Evolutionary conservation across 2,329 filamentous ascomycete species (phyloP).

Genomic region (Monosporascus sp.): DNA sequence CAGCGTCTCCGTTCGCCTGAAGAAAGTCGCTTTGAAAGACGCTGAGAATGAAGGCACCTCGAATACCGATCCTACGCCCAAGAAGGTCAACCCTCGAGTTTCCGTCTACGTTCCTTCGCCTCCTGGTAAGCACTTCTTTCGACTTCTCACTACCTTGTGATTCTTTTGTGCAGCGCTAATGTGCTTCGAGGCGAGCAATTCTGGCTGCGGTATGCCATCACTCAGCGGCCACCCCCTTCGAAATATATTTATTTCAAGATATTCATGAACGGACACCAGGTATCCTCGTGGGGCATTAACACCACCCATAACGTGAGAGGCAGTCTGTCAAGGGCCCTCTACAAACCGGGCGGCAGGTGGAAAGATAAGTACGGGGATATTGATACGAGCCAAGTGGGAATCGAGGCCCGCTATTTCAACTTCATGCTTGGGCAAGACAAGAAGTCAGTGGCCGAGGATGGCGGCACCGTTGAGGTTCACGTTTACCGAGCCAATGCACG

Average conservation of each 20-base stretch:
- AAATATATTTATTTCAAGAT: slow-evolving; percentile 50
- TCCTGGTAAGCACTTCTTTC: slow-evolving; percentile 34
- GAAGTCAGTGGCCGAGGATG: slow-evolving; percentile 42
- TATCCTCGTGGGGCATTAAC: slow-evolving; percentile 49
- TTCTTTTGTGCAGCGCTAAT: not conserved
- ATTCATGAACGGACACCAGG: slow-evolving; percentile 46
- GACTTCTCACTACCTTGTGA: not conserved
- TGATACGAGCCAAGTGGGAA: slow-evolving; percentile 30
- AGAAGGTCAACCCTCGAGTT: slow-evolving; percentile 35
- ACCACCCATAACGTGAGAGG: slow-evolving; percentile 29
- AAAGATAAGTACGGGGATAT: slow-evolving; percentile 32
- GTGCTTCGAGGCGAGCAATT: slow-evolving; percentile 42
- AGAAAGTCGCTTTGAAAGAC: slow-evolving; percentile 10
- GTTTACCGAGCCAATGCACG: slow-evolving; percentile 48
- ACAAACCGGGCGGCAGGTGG: slow-evolving; percentile 40
- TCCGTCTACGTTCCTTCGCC: slow-evolving; percentile 54
- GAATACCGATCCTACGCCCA: slow-evolving; percentile 21
- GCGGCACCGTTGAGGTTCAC: slow-evolving; percentile 49
- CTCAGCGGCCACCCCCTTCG: slow-evolving; percentile 26
- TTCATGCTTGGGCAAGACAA: slow-evolving; percentile 36
- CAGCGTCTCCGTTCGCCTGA: slow-evolving; percentile 36
- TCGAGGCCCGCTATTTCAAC: slow-evolving; percentile 46
- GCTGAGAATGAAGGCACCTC: not conserved
- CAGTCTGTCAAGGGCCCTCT: slow-evolving; percentile 41
- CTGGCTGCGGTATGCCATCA: slow-evolving; percentile 43